phyloP scores from a whole-genome alignment of 1,284 basidiomycete genomes.

The Ceraceosorus bombacis region DNA sequence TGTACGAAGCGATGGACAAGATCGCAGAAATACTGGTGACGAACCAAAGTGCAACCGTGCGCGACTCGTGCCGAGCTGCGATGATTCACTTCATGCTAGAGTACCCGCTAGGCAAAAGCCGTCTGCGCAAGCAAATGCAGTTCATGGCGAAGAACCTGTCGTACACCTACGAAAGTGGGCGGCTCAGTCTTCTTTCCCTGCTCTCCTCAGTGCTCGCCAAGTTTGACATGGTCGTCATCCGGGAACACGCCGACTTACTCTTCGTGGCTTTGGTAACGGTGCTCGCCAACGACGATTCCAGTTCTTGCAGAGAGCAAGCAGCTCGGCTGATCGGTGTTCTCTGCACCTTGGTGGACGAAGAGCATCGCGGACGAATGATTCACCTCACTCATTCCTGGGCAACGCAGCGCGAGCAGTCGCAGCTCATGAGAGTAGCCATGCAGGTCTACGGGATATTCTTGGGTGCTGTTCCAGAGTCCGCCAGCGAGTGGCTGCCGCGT shows the following conservation, averaged over 20 bases:
- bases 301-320: constrained; percentile 79
- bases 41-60: constrained; percentile 79
- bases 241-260: constrained; percentile 77
- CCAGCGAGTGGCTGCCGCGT: constrained; percentile 16
- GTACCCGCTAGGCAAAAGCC: constrained; percentile 90
- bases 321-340: constrained; percentile 72
- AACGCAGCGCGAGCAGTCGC: constrained; percentile 55
- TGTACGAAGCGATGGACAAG: constrained; percentile 95
- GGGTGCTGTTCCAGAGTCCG: constrained; percentile 4
- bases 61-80: constrained; percentile 80
- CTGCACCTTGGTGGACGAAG: constrained; percentile 61
- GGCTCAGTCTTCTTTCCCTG: constrained; percentile 84
- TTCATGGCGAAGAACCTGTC: constrained; percentile 90
- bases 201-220: constrained; percentile 74
- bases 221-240: constrained; percentile 69
- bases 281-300: constrained; percentile 84
- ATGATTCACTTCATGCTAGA: constrained; percentile 92
- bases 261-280: constrained; percentile 89
- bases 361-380: constrained; percentile 58
- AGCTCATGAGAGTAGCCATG: constrained; percentile 63
- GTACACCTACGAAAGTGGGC: constrained; percentile 82
- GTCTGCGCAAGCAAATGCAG: constrained; percentile 76
- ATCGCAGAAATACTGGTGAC: constrained; percentile 92
- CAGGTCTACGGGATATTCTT: constrained; percentile 53
- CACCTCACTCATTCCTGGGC: constrained; percentile 77